phyloP scores from a whole-genome alignment of 805 yeast genomes.

The Metschnikowia anglica region DNA sequence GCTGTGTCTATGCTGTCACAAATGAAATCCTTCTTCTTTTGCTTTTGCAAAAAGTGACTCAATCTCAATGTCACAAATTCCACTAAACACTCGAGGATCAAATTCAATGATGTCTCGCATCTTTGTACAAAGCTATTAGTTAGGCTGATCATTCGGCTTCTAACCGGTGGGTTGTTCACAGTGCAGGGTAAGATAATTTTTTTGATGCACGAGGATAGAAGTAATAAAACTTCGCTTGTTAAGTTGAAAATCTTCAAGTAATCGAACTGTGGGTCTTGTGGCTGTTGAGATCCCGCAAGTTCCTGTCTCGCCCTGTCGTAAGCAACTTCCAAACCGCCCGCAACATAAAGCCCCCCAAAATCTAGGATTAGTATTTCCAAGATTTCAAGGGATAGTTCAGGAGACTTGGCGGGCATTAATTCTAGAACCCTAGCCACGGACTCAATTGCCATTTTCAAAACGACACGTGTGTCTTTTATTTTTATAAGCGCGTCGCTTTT shows the following conservation, averaged over 20 bases:
- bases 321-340: constrained; percentile 70
- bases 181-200: constrained; percentile 76
- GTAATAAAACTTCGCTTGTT: constrained; percentile 58
- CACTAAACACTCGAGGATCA: constrained; percentile 59
- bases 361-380: constrained; percentile 66
- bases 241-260: constrained; percentile 50
- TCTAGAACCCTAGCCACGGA: constrained; percentile 76
- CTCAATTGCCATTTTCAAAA: constrained; percentile 70
- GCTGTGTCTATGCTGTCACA: constrained; percentile 41
- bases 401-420: constrained; percentile 59
- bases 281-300: constrained; percentile 24
- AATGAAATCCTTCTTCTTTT: constrained; percentile 70
- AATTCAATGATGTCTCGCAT: constrained; percentile 65
- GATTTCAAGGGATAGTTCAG: constrained; percentile 62
- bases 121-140: constrained; percentile 60
- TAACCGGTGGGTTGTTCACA: constrained; percentile 53
- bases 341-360: constrained; percentile 72
- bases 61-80: constrained; percentile 54
- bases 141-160: constrained; percentile 57
- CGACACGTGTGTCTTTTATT: constrained; percentile 54
- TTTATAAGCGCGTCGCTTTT: constrained; percentile 29
- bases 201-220: constrained; percentile 71
- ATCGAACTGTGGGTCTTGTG: constrained; percentile 40
- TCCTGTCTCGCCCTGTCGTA: constrained; percentile 47
- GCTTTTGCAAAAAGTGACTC: constrained; percentile 50